These are phyloP conservation scores for Diaporthe sp. DNA, from an alignment of 2,329 filamentous ascomycete species.

Conservation along the genomic window DNA sequence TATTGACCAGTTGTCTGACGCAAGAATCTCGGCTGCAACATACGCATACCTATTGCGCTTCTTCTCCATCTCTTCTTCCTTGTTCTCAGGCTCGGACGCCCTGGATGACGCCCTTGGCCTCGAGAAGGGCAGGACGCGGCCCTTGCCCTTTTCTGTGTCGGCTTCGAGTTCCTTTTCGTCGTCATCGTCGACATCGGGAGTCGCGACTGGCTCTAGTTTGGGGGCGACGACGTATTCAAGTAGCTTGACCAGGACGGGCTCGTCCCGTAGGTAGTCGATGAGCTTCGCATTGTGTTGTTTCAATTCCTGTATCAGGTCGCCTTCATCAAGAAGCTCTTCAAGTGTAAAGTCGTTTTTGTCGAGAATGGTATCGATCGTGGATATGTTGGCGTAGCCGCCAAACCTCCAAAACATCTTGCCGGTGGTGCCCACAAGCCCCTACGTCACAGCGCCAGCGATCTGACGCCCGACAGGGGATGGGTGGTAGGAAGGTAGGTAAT, in stretches of 20 bases:
- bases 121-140: constrained; percentile 61
- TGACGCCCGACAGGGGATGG: constrained; percentile 39
- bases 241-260: constrained; percentile 85
- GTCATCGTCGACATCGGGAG: constrained; percentile 65
- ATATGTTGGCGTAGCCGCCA: constrained; percentile 98
- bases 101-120: constrained; percentile 68
- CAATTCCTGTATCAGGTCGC: constrained; percentile 95
- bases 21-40: constrained; percentile 91
- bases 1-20: constrained; percentile 97
- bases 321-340: constrained; percentile 96
- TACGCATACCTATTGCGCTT: constrained; percentile 94
- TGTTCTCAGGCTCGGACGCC: constrained; percentile 62
- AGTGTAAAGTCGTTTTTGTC: constrained; percentile 96
- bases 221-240: constrained; percentile 94
- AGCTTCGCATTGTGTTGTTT: constrained; percentile 99
- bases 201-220: constrained; percentile 70
- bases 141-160: constrained; percentile 60
- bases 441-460: constrained; percentile 48
- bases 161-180: constrained; percentile 53
- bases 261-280: constrained; percentile 93
- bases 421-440: constrained; percentile 43
- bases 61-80: constrained; percentile 86
- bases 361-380: constrained; percentile 95
- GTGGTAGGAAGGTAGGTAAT: constrained; percentile 21
- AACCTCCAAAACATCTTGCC: constrained; percentile 99